Conservation (phyloP, 2,329 filamentous ascomycete species). For the Aspergillus fijiensis region DNA sequence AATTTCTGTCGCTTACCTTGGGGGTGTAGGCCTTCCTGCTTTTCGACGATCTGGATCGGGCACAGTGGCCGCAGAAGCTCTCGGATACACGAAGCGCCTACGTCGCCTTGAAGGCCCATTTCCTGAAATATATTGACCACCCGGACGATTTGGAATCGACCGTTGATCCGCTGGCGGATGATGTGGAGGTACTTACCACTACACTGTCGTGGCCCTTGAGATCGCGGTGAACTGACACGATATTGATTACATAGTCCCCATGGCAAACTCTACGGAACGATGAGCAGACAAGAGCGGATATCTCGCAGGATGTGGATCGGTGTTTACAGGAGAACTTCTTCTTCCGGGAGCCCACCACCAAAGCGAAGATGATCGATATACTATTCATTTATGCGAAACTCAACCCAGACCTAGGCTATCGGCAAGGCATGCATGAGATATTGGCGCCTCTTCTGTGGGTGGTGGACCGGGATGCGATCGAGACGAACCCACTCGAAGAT, state of each 20-base stretch:
- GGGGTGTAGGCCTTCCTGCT: slow-evolving; percentile 70
- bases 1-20: slow-evolving; percentile 22
- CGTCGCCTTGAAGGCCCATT: slow-evolving; percentile 66
- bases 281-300: slow-evolving; percentile 80
- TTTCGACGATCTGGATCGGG: slow-evolving; percentile 64
- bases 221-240: slow-evolving; percentile 21
- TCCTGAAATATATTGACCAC: slow-evolving; percentile 78
- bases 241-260: slow-evolving; percentile 64
- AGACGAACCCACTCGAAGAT: slow-evolving; percentile 43
- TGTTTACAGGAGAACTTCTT: slow-evolving; percentile 87
- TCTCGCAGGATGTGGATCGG: slow-evolving; percentile 88
- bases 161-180: slow-evolving; percentile 82
- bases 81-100: slow-evolving; percentile 73
- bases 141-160: slow-evolving; percentile 75
- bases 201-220: slow-evolving; percentile 45
- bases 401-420: slow-evolving; percentile 81
- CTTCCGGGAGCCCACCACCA: slow-evolving; percentile 77
- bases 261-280: slow-evolving; percentile 87
- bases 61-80: slow-evolving; percentile 68
- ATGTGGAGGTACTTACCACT: slow-evolving; percentile 57
- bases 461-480: slow-evolving; percentile 76
- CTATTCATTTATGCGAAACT: slow-evolving; percentile 94
- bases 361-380: slow-evolving; percentile 80
- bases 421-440: slow-evolving; percentile 98
- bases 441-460: slow-evolving; percentile 86